Conservation (phyloP, 805 yeast species). For the Candida dajiaensis region DNA sequence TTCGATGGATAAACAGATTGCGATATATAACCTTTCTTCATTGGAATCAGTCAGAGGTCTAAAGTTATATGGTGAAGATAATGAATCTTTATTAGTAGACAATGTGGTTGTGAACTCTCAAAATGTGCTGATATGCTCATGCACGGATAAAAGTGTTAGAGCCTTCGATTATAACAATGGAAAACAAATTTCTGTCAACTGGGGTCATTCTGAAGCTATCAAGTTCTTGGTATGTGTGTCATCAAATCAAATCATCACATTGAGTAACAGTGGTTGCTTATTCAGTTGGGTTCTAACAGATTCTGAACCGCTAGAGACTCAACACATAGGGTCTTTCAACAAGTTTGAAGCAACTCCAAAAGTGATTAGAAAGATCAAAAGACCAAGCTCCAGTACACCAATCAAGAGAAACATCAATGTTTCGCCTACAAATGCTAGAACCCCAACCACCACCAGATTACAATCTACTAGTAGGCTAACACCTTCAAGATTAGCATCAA, state of each 20-base stretch:
- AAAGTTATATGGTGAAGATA: conserved; percentile 36
- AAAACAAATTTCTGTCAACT: conserved; percentile 40
- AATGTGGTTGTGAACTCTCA: conserved; percentile 29
- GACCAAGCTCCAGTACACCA: conserved; percentile 10
- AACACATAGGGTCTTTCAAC: conserved; percentile 6
- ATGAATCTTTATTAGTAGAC: conserved; percentile 41
- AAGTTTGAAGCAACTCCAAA: conserved; percentile 18
- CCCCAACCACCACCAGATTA: conserved; percentile 13
- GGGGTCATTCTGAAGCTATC: conserved; percentile 57
- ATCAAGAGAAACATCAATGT: conserved; percentile 5
- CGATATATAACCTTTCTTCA: conserved; percentile 31
- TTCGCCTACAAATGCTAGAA: conserved; percentile 6
- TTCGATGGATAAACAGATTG: conserved; percentile 44
- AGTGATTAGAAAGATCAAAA: conserved; percentile 23
- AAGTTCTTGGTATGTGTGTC: conserved; percentile 31
- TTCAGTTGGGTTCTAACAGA: conserved; percentile 36
- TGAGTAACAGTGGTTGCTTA: conserved; percentile 50
- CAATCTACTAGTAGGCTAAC: conserved; percentile 20
- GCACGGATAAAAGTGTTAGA: conserved; percentile 54
- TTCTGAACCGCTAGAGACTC: conserved; percentile 1
- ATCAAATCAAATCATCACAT: conserved; percentile 31
- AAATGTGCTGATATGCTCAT: conserved; percentile 34
- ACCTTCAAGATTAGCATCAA: conserved; percentile 16
- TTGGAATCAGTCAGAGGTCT: conserved; percentile 32
- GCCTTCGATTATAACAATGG: conserved; percentile 41